Evolutionary conservation across 1,139 yeast genomes (phyloP).

Genomic region (Magnusiomyces ingens): DNA sequence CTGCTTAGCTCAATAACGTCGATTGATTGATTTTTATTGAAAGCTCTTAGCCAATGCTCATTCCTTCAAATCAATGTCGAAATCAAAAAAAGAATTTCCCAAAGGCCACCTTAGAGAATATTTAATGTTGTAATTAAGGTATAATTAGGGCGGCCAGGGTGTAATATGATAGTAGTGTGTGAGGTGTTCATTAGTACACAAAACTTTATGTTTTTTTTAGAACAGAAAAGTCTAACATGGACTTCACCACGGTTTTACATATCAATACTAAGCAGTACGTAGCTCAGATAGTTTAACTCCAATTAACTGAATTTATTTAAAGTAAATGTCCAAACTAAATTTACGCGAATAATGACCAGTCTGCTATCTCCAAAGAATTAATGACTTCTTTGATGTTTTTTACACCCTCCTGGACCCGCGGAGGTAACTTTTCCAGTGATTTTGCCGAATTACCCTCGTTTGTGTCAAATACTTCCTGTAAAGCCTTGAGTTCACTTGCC

Average conservation of each 20-base stretch:
- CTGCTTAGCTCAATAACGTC: no score
- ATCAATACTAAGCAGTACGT: neutral
- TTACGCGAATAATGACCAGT: conserved; percentile 41
- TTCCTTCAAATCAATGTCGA: neutral
- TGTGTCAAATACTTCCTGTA: neutral
- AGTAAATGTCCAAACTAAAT: conserved; percentile 21
- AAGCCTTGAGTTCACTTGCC: conserved; percentile 18
- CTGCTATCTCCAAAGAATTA: conserved; percentile 34
- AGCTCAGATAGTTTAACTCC: neutral
- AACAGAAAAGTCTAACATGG: no score
- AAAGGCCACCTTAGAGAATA: neutral
- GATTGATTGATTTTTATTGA: neutral
- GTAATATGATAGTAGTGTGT: no score
- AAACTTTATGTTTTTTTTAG: no score
- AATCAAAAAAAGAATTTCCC: neutral
- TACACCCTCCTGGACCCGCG: conserved; percentile 31
- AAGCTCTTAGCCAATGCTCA: neutral
- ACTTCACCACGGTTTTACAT: neutral
- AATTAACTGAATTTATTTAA: neutral
- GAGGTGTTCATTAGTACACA: no score
- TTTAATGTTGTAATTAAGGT: neutral
- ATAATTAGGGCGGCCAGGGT: no score
- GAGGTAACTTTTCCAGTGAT: conserved; percentile 17
- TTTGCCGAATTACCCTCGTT: conserved; percentile 22
- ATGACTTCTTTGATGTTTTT: conserved; percentile 27